A percentile compares a stretch with the other conserved stretches of the same genome.
Evolutionary conservation across 495 filamentous ascomycete genomes (phyloP).

Genomic region (Aspergillus coremiiformis): DNA sequence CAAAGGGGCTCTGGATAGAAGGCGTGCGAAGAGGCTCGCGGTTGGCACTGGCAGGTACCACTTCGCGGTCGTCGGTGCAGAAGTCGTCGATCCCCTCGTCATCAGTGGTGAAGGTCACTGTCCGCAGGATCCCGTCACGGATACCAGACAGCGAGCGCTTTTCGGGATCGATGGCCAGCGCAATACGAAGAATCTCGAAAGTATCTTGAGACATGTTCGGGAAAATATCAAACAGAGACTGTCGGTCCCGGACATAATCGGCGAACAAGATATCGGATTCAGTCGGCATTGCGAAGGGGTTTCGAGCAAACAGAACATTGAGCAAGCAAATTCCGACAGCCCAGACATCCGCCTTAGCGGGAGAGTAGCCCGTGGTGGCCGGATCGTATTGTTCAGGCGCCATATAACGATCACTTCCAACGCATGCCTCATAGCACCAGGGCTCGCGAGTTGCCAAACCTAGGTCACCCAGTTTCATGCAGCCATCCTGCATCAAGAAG

Average conservation of each 20-base stretch:
- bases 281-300: conserved; percentile 84
- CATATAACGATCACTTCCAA: conserved; percentile 98
- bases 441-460: conserved; percentile 78
- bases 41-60: conserved; percentile 72
- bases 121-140: conserved; percentile 66
- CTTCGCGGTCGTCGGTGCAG: conserved; percentile 69
- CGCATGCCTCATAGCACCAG: conserved; percentile 84
- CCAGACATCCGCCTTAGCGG: conserved; percentile 92
- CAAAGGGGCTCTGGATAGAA: conserved; percentile 80
- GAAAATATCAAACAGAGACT: conserved; percentile 96
- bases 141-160: conserved; percentile 77
- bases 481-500: conserved; percentile 77
- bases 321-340: conserved; percentile 91
- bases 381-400: conserved; percentile 96
- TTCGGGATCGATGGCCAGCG: conserved; percentile 79
- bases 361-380: conserved; percentile 75
- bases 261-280: conserved; percentile 81
- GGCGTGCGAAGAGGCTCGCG: conserved; percentile 94
- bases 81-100: conserved; percentile 90
- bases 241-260: conserved; percentile 85
- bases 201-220: conserved; percentile 98
- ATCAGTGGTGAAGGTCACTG: conserved; percentile 89
- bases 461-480: conserved; percentile 95
- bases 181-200: conserved; percentile 81
- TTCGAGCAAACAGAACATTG: conserved; percentile 92